Evolutionary conservation across 108 stramenopile species (phyloP), one percentile per base, ranked within the genome.

Genomic region (Skeletonema costatum): DNA sequence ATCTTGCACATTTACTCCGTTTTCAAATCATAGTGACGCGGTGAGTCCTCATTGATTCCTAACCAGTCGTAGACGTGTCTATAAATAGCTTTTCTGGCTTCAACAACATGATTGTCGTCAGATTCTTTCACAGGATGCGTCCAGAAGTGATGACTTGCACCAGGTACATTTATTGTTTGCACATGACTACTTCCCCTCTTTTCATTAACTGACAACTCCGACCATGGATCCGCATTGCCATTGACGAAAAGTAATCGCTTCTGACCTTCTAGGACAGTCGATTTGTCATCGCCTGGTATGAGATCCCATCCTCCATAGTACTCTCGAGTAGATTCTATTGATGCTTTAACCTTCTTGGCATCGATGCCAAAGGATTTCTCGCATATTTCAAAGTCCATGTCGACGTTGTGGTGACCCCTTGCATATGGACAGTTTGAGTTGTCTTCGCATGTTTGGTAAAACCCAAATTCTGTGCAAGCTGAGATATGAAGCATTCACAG

Each of bases 191-290:
- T 73, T 29, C 73, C 81, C 32, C 81, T 60, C 16, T 32, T 13
- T 32, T 61, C 68, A 19, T 76, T 65, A 2, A 98, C 73, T 5
- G 90, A 86, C 19, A 95, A 81, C 16, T 78, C 88, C 11, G 87
- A 90, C 98, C 98, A 99, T 0, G 98, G 98, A 85, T 99, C 98
- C 8, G 96, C 93, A 63, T 94, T 81, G 19, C 98, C 98, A 78
- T 93, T 98, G 32, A 93, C 86, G 61, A 90, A 96, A 14, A 97
- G 59, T 32, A 98, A 92, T 12, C 92, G 86, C 29, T 72, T 64
- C 6, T 79, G 71, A 12, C 58, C 48, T 25, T 53, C 14, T 56
- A 31, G 16, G 10, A 10, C 44, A 46, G 19, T 8, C 29, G 38
- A n/a, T 2, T n/a, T 53, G 42, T 61, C 60, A 31, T 61, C 25